Percentiles rank a stretch among this genome's conserved stretches.
phyloP scores from a whole-genome alignment of 495 filamentous ascomycete genomes.

The Daldinia caldariorum region DNA sequence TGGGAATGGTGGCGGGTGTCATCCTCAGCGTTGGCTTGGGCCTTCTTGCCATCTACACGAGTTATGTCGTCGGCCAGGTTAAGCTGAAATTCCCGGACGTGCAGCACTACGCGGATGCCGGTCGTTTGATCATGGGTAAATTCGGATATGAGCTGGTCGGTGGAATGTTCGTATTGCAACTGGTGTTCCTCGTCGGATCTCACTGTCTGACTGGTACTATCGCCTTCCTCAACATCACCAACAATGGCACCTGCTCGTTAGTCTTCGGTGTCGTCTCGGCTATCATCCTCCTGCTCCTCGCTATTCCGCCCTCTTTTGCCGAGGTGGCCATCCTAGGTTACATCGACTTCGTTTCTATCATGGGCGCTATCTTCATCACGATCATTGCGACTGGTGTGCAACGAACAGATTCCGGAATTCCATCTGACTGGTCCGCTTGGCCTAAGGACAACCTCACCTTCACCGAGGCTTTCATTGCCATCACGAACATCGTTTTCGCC shows the following conservation, averaged over 20 bases:
- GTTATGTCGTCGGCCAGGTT: slow-evolving; percentile 80
- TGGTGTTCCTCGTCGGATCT: slow-evolving; percentile 79
- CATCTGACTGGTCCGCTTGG: slow-evolving; percentile 56
- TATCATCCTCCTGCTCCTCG: slow-evolving; percentile 67
- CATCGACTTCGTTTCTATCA: slow-evolving; percentile 71
- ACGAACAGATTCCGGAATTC: slow-evolving; percentile 50
- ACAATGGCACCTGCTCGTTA: slow-evolving; percentile 72
- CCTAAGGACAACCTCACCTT: slow-evolving; percentile 53
- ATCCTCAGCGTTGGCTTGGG: slow-evolving; percentile 70
- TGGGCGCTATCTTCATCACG: slow-evolving; percentile 70
- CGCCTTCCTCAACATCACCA: slow-evolving; percentile 71
- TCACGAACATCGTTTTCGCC: slow-evolving; percentile 80
- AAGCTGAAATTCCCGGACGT: slow-evolving; percentile 78
- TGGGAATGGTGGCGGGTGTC: slow-evolving; percentile 68
- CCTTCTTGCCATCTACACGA: slow-evolving; percentile 76
- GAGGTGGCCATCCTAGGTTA: slow-evolving; percentile 69
- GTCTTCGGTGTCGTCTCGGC: slow-evolving; percentile 72
- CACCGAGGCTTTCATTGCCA: slow-evolving; percentile 66
- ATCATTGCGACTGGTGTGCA: slow-evolving; percentile 73
- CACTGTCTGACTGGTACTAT: slow-evolving; percentile 80
- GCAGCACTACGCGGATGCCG: slow-evolving; percentile 76
- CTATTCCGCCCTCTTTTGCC: slow-evolving; percentile 66
- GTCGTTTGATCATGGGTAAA: slow-evolving; percentile 69
- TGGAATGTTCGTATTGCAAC: slow-evolving; percentile 69
- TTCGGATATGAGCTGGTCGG: slow-evolving; percentile 73